phyloP scores from a whole-genome alignment of 2,329 filamentous ascomycete genomes.

The Botrytis byssoidea region DNA sequence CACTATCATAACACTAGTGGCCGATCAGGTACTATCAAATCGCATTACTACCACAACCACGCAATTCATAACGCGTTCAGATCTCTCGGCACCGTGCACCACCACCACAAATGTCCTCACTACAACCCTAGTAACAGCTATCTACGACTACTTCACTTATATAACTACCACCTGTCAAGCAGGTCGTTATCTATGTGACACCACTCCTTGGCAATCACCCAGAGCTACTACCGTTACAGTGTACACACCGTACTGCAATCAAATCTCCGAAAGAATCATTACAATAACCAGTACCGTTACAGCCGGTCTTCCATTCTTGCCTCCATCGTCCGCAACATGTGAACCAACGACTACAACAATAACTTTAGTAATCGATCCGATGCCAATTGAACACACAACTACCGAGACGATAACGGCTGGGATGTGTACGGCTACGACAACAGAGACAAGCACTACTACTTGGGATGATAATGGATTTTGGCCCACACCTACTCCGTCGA shows the following conservation, averaged over 20 bases:
- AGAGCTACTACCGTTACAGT: neutral
- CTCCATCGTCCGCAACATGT: neutral
- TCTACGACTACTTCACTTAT: conserved; percentile 1
- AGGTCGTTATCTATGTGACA: neutral
- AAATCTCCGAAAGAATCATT: neutral
- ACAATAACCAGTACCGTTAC: neutral
- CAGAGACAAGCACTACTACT: neutral
- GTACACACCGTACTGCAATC: neutral
- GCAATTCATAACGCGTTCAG: neutral
- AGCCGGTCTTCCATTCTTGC: neutral
- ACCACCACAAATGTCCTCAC: neutral
- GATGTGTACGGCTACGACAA: neutral
- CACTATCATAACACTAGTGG: neutral
- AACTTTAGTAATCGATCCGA: neutral
- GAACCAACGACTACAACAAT: neutral
- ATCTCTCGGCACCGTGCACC: neutral
- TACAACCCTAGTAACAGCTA: neutral
- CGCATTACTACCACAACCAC: neutral
- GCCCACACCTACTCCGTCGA: neutral
- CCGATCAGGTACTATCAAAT: neutral
- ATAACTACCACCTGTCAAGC: neutral
- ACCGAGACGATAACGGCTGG: neutral
- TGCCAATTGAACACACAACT: neutral
- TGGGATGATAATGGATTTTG: neutral
- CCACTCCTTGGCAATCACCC: neutral